Evolutionary conservation across 2,329 filamentous ascomycete species (phyloP).

Genomic region (Aspergillus fumigatiaffinis): DNA sequence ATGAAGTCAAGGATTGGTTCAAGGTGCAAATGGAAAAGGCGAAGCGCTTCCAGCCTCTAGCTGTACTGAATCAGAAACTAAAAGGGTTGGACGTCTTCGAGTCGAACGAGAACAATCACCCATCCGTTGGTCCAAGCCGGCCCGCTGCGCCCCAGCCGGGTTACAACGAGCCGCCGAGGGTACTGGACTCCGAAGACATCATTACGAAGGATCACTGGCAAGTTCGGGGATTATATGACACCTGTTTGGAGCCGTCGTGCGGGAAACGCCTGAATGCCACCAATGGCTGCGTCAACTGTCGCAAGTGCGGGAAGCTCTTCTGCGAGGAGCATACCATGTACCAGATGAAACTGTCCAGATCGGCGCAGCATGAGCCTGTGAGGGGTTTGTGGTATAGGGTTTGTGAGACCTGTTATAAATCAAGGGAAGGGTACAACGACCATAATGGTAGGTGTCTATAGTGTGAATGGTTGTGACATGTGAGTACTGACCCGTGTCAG

Average conservation of each 20-base stretch:
- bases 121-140: slow-evolving; percentile 36
- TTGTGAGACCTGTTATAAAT: slow-evolving; percentile 99
- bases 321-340: slow-evolving; percentile 99
- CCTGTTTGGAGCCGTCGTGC: slow-evolving; percentile 84
- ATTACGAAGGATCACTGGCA: slow-evolving; percentile 92
- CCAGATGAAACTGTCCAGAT: slow-evolving; percentile 92
- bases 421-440: slow-evolving; percentile 91
- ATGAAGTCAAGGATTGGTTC: slow-evolving; percentile 96
- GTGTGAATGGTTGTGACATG: background rate
- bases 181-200: slow-evolving; percentile 78
- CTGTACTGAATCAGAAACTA: slow-evolving; percentile 87
- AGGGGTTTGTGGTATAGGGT: slow-evolving; percentile 90
- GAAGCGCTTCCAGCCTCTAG: slow-evolving; percentile 87
- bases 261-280: slow-evolving; percentile 72
- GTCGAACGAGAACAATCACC: slow-evolving; percentile 67
- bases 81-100: slow-evolving; percentile 92
- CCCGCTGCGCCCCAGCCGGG: slow-evolving; percentile 21
- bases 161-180: slow-evolving; percentile 32
- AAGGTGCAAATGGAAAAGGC: slow-evolving; percentile 91
- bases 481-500: slow-evolving; percentile 25
- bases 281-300: slow-evolving; percentile 85
- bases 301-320: slow-evolving; percentile 87
- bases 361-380: slow-evolving; percentile 84
- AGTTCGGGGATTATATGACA: slow-evolving; percentile 65
- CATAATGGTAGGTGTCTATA: slow-evolving; percentile 53